These are phyloP conservation scores for Diaporthe vaccinii DNA, from an alignment of 2,329 filamentous ascomycete species.

Conservation along the genomic window DNA sequence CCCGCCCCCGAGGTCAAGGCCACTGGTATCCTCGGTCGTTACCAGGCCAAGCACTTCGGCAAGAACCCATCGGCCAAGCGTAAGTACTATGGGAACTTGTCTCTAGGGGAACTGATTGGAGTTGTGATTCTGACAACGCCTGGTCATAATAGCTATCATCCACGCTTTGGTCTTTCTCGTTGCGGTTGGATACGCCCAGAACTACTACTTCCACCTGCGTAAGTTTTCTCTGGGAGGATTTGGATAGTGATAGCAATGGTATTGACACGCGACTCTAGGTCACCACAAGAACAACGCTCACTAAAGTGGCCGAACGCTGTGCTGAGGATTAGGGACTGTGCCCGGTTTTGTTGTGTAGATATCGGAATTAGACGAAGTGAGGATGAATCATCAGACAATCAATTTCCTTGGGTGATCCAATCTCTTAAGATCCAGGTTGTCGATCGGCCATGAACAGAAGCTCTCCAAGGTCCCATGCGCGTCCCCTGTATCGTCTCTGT, in stretches of 20 bases:
- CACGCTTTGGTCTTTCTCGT: conserved; percentile 86
- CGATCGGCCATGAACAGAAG: neutral
- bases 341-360: conserved; percentile 37
- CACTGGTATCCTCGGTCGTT: conserved; percentile 86
- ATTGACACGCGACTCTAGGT: conserved; percentile 65
- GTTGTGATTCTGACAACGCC: conserved; percentile 30
- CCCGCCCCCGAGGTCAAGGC: conserved; percentile 86
- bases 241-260: neutral
- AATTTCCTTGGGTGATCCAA: conserved; percentile 30
- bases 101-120: neutral
- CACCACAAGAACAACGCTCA: conserved; percentile 99
- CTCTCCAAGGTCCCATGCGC: neutral
- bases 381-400: conserved; percentile 22
- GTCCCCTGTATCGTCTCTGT: neutral
- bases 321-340: conserved; percentile 36
- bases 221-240: conserved; percentile 58
- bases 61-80: conserved; percentile 91
- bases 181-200: conserved; percentile 90
- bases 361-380: conserved; percentile 38
- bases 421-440: neutral
- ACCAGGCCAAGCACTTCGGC: conserved; percentile 94
- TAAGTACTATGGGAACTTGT: conserved; percentile 66
- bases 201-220: conserved; percentile 99
- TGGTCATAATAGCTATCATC: conserved; percentile 77
- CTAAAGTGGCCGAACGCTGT: conserved; percentile 64